phyloP scores from a whole-genome alignment of 2,329 filamentous ascomycete species.

The Arthroderma uncinatum region DNA sequence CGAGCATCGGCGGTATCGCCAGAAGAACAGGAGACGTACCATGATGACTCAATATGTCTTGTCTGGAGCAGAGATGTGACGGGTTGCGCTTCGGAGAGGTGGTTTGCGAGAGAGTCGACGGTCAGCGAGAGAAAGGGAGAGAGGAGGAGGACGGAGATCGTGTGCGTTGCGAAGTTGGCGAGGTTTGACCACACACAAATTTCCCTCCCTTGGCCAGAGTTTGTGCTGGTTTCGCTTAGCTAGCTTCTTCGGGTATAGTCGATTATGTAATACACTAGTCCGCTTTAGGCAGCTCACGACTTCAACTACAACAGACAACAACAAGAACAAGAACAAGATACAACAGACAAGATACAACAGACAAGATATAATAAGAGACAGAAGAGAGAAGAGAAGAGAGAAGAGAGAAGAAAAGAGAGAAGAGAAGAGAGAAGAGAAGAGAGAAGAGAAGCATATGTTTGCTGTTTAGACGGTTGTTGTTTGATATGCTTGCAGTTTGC shows the following conservation, averaged over 20 bases:
- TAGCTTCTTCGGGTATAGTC: not conserved
- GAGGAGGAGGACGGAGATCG: conserved; percentile 22
- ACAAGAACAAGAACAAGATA: not conserved
- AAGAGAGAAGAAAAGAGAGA: not conserved
- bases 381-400: not conserved
- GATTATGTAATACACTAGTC: not conserved
- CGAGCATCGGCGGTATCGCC: not conserved
- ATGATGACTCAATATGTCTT: conserved; percentile 33
- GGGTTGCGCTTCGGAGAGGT: conserved; percentile 32
- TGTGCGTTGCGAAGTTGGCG: not conserved
- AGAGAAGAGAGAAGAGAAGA: not conserved
- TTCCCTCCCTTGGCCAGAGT: not conserved
- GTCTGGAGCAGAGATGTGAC: conserved; percentile 11
- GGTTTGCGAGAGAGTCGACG: conserved; percentile 15
- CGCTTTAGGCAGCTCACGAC: not conserved
- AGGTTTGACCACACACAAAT: not conserved
- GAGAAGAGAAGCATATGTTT: not conserved
- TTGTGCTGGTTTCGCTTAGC: not conserved
- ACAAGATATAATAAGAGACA: not conserved
- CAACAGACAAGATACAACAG: not conserved
- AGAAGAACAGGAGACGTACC: conserved; percentile 18
- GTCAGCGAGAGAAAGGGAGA: conserved; percentile 23
- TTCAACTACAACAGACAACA: not conserved
- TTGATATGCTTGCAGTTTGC: not conserved
- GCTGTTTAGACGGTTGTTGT: not conserved